Evolutionary conservation across 352 stramenopile genomes (phyloP).

Genomic region (Globisporangium nagaii): DNA sequence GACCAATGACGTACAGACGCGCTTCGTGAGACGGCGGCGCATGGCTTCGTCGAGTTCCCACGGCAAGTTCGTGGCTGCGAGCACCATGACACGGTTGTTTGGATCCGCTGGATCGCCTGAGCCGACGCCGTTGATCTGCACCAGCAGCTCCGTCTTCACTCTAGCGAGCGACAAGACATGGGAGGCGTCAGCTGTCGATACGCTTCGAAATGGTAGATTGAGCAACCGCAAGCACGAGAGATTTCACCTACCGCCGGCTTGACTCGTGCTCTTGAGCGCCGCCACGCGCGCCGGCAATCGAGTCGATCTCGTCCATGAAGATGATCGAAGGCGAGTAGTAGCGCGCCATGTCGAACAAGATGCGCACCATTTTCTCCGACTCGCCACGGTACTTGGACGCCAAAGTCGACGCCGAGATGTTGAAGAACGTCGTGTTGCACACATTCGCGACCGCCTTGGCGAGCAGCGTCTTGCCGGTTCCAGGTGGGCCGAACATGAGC

Average conservation of each 20-base stretch:
- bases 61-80: conserved; percentile 95
- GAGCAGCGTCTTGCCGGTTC: conserved; percentile 88
- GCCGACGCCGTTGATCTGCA: conserved; percentile 95
- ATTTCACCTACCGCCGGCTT: conserved; percentile 48
- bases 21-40: conserved; percentile 92
- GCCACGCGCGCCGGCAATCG: conserved; percentile 76
- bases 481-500: conserved; percentile 84
- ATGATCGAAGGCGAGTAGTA: conserved; percentile 97
- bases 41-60: conserved; percentile 97
- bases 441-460: conserved; percentile 91
- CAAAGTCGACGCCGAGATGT: conserved; percentile 90
- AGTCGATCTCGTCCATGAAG: conserved; percentile 99
- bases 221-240: no score
- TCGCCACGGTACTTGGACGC: conserved; percentile 94
- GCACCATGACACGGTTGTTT: conserved; percentile 80
- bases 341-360: conserved; percentile 98
- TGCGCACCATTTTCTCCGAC: conserved; percentile 94
- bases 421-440: conserved; percentile 98
- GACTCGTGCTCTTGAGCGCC: conserved; percentile 81
- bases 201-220: no score
- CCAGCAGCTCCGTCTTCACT: conserved; percentile 97
- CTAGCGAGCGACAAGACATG: conserved; percentile 13
- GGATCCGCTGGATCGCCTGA: conserved; percentile 13
- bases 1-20: conserved; percentile 69
- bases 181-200: not conserved